These are phyloP conservation scores for Lavandula angustifolia DNA, from an alignment of 257 asterid genomes.

Conservation along the genomic window DNA sequence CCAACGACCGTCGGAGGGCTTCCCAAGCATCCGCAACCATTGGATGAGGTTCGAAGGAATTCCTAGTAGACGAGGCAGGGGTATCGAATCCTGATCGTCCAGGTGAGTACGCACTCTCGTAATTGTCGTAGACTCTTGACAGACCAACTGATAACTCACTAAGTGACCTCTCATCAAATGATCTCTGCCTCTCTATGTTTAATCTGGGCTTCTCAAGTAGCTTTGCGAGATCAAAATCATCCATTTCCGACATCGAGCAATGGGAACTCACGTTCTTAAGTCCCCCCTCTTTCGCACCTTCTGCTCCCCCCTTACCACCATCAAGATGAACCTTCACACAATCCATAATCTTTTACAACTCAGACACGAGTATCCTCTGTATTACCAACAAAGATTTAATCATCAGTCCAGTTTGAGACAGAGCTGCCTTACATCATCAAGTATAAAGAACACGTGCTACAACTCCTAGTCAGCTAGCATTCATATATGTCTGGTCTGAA, in stretches of 20 bases:
- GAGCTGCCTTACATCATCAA: background rate
- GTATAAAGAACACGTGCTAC: background rate
- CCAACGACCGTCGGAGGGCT: constrained; percentile 67
- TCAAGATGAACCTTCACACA: constrained; percentile 43
- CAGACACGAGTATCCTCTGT: constrained; percentile 28
- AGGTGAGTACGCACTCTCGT: constrained; percentile 66
- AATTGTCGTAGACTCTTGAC: constrained; percentile 55
- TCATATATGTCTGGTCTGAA: too few species aligned
- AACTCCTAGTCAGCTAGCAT: background rate
- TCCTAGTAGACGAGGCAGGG: constrained; percentile 59
- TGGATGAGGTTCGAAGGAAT: constrained; percentile 84
- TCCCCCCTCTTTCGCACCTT: constrained; percentile 50
- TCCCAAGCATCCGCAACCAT: constrained; percentile 88
- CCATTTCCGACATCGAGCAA: constrained; percentile 69
- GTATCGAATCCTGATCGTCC: constrained; percentile 22
- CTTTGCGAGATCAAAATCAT: constrained; percentile 66
- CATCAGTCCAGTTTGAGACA: constrained; percentile 18
- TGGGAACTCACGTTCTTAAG: constrained; percentile 71
- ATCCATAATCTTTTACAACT: constrained; percentile 45
- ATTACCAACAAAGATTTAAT: constrained; percentile 21
- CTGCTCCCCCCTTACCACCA: constrained; percentile 41
- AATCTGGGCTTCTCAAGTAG: constrained; percentile 68
- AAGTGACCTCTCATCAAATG: constrained; percentile 80
- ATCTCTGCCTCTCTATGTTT: constrained; percentile 75
- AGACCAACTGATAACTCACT: constrained; percentile 74